Evolutionary conservation across 139 green algal genomes (phyloP).

Genomic region (Tetraselmis chui): DNA sequence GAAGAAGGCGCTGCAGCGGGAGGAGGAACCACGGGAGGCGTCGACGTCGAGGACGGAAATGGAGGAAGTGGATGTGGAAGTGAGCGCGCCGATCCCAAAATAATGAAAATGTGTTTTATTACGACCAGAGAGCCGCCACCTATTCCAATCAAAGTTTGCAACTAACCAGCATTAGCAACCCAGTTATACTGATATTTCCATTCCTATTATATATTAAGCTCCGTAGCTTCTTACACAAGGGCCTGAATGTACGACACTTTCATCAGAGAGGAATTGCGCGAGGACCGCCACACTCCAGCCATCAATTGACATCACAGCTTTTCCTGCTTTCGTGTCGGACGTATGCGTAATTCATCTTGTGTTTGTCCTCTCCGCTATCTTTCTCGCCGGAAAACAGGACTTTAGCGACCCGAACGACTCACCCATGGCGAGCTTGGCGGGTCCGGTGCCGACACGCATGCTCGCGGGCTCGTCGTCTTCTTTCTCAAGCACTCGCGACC

Average conservation of each 20-base stretch:
- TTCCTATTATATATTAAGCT: not conserved
- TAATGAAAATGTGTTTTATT: no score
- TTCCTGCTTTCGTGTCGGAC: not conserved
- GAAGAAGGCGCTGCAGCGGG: not conserved
- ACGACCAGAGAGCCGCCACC: no score
- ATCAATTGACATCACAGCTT: not conserved
- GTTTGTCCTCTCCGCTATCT: not conserved
- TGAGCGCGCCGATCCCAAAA: no score
- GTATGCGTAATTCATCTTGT: not conserved
- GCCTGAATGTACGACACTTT: not conserved
- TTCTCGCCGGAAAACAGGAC: not conserved
- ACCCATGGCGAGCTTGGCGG: not conserved
- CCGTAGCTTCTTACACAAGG: not conserved
- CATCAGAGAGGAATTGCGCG: not conserved
- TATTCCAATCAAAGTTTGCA: no score
- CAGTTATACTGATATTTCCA: no score
- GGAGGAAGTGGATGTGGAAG: not conserved
- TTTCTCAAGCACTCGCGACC: no score
- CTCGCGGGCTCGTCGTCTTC: no score
- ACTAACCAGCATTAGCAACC: no score
- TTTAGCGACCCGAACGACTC: not conserved
- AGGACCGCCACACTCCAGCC: not conserved
- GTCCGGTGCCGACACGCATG: not conserved
- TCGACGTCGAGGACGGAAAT: not conserved
- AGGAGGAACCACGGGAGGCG: not conserved